Conservation (phyloP, 2,329 filamentous ascomycete genomes). For the Phoma sp. region DNA sequence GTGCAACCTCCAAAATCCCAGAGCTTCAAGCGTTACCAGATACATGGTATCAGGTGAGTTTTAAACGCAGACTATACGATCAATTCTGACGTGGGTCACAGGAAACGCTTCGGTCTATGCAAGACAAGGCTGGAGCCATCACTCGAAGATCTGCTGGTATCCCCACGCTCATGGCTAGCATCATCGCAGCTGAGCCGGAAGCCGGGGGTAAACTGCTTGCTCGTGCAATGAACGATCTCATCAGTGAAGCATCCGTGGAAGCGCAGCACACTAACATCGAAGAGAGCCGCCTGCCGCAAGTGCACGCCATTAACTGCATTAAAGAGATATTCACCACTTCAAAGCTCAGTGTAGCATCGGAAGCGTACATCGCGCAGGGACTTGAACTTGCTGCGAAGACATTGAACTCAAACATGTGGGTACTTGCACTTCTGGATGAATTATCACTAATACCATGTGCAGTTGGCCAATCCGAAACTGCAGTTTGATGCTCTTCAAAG, state of each 20-base stretch:
- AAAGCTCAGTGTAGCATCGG: slow-evolving; percentile 74
- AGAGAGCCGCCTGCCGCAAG: slow-evolving; percentile 76
- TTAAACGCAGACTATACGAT: accelerated
- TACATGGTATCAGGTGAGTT: slow-evolving; percentile 68
- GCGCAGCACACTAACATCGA: slow-evolving; percentile 62
- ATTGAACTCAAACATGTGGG: slow-evolving; percentile 78
- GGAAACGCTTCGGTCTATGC: slow-evolving; percentile 74
- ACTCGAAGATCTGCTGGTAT: slow-evolving; percentile 93
- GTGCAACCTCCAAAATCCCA: slow-evolving; percentile 59
- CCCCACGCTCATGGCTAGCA: slow-evolving; percentile 82
- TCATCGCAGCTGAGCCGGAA: slow-evolving; percentile 74
- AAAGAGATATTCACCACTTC: slow-evolving; percentile 92
- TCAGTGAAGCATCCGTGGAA: slow-evolving; percentile 64
- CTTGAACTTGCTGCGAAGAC: slow-evolving; percentile 82
- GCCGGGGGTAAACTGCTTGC: slow-evolving; percentile 64
- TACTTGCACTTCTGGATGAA: not conserved
- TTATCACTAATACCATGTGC: slow-evolving; percentile 11
- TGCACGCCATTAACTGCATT: slow-evolving; percentile 92
- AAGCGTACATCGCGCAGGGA: slow-evolving; percentile 75
- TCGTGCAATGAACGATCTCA: slow-evolving; percentile 69
- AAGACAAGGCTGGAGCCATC: slow-evolving; percentile 76
- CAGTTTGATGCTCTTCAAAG: slow-evolving; percentile 85
- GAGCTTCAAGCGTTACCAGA: slow-evolving; percentile 60
- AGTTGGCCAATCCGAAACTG: slow-evolving; percentile 96
- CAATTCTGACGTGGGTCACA: slow-evolving; percentile 37